Evolutionary conservation across 2,329 filamentous ascomycete species (phyloP).

Genomic region (Hymenoscyphus infarciens): DNA sequence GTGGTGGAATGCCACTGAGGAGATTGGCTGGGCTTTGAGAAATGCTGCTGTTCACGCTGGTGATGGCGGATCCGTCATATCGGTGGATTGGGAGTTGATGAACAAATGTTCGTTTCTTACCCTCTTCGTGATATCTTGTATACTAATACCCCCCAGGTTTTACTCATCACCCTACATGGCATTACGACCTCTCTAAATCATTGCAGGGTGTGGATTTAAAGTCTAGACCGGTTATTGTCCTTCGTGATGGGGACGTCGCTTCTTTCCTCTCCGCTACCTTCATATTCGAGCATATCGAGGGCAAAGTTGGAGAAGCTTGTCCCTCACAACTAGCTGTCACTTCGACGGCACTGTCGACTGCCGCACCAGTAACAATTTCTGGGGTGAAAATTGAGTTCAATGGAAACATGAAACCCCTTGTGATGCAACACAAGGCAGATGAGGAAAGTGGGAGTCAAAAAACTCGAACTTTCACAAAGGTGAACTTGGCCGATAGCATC

Average conservation of each 20-base stretch:
- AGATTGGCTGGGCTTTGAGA: conserved; percentile 59
- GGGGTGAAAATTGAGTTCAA: conserved; percentile 53
- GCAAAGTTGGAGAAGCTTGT: conserved; percentile 58
- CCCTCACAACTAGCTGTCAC: conserved; percentile 55
- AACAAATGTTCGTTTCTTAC: conserved; percentile 46
- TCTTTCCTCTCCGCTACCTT: conserved; percentile 55
- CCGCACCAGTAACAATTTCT: conserved; percentile 49
- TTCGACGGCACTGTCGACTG: conserved; percentile 52
- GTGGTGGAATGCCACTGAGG: conserved; percentile 58
- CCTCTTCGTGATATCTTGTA: neutral
- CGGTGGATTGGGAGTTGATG: conserved; percentile 64
- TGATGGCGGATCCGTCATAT: conserved; percentile 53
- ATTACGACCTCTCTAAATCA: conserved; percentile 57
- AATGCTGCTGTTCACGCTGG: conserved; percentile 51
- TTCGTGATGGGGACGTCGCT: conserved; percentile 49
- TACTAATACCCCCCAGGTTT: conserved; percentile 45
- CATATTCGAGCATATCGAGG: conserved; percentile 54
- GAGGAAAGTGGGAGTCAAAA: neutral
- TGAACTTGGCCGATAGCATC: conserved; percentile 26
- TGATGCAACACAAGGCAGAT: conserved; percentile 39
- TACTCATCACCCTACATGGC: conserved; percentile 52
- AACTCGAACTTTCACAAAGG: conserved; percentile 18
- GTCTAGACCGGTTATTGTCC: conserved; percentile 46
- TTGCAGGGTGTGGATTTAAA: conserved; percentile 47
- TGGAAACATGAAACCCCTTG: conserved; percentile 54